Base-by-base conservation (phyloP, 495 filamentous ascomycete species). In the Bathelium albidoporum region DNA sequence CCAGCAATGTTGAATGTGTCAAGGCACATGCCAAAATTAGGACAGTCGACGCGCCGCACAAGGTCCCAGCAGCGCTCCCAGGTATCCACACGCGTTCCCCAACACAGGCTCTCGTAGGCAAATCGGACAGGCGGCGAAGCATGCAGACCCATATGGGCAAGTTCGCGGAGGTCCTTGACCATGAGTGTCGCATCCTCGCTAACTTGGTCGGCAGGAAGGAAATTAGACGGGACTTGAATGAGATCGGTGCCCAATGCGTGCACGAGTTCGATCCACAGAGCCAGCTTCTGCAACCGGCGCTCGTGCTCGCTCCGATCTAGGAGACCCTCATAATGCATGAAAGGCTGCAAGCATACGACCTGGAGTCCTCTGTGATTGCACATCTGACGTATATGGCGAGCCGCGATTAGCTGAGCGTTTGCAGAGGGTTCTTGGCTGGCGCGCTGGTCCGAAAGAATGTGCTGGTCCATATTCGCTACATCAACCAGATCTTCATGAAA, bases 1-100 rank as follows among this genome's bases (percentile, higher is more conserved):
- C 83, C 89, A 0, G 86, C 85, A 52, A 91, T 89, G 74, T 94
- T 90, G 73, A 89, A 94, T 0, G 87, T 89, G 74, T 92, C 89
- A 18, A 92, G 79, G 73, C 88, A 91, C 60, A 89, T 75, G 11
- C 89, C 89, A 66, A 92, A 89, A 73, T 91, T 92, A 18, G 80
- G 77, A 2, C 88, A 74, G 70, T 90, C 73, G 43, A 91, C 87
- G 20, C 70, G 73, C 59, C 77, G 69, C 0, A 90, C 84, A n/a
- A 91, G 73, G 29, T 86, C 80, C 84, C 86, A 94, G 62, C 80
- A 83, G 34, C 75, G 74, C 69, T 92, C 87, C 89, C 89, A 88
- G 0, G 80, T 85, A 70, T 90, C 79, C 65, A 86, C 74, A 66
- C 85, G 82, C 14, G 87, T 89, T 32, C 84, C 87, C 86, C 87